Percentiles rank a stretch among this genome's conserved stretches.
These are phyloP conservation scores for Cornus controversa DNA, from an alignment of 148 eudicot species.

Conservation along the genomic window DNA sequence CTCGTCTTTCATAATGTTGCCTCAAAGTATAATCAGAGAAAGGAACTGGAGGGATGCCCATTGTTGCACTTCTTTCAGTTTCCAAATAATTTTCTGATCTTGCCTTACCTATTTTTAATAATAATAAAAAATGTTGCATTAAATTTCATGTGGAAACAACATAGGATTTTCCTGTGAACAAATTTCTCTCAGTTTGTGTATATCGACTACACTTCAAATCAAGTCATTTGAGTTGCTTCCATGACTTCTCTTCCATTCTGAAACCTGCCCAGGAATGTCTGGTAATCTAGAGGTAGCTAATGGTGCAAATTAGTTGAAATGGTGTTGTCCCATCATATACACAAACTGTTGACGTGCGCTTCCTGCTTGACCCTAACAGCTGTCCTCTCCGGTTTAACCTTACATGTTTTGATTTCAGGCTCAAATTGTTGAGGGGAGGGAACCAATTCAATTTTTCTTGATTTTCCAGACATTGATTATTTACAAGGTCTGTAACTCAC, in stretches of 20 bases:
- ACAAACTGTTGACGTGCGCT: neutral
- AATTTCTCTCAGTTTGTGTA: neutral
- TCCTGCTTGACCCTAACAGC: neutral
- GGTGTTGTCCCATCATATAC: neutral
- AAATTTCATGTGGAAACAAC: too few relatives aligned
- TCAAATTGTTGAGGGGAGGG: slow-evolving; percentile 39
- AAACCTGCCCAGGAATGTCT: too few relatives aligned
- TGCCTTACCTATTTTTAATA: too few relatives aligned
- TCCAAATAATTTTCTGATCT: too few relatives aligned
- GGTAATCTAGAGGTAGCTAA: neutral
- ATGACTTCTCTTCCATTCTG: too few relatives aligned
- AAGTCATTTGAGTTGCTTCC: too few relatives aligned
- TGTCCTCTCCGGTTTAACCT: slow-evolving; percentile 5
- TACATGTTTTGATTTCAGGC: slow-evolving; percentile 32
- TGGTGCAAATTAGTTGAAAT: neutral
- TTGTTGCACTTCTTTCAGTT: too few relatives aligned
- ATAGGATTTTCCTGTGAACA: too few relatives aligned
- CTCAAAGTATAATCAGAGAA: too few relatives aligned
- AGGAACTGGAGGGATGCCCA: too few relatives aligned
- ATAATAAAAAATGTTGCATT: too few relatives aligned
- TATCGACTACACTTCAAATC: neutral
- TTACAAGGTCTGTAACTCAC: slow-evolving; percentile 31
- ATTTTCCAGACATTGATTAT: slow-evolving; percentile 35
- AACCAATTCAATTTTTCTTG: slow-evolving; percentile 41
- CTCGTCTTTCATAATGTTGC: too few relatives aligned